These are phyloP conservation scores for Coleophoma crateriformis DNA, from an alignment of 2,329 filamentous ascomycete genomes.

Conservation along the genomic window DNA sequence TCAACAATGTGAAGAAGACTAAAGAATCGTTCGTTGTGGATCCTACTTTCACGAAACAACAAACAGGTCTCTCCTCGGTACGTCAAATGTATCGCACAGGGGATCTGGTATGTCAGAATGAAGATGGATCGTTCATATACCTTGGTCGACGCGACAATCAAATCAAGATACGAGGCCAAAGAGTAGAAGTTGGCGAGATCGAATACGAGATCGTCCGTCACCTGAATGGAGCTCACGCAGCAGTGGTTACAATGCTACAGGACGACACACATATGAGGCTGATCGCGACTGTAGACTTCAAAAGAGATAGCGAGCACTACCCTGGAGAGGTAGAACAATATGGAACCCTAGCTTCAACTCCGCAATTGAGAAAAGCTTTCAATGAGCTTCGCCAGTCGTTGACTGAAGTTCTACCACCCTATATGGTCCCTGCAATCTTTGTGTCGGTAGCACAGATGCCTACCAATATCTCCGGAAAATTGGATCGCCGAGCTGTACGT, in stretches of 20 bases:
- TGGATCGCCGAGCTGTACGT: conserved; percentile 9
- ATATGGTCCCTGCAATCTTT: conserved; percentile 10
- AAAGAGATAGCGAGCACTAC: neutral
- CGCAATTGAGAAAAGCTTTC: conserved; percentile 6
- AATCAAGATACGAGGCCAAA: conserved; percentile 57
- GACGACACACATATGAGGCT: neutral
- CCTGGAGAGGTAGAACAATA: neutral
- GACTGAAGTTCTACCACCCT: conserved; percentile 38
- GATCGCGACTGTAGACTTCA: conserved; percentile 1
- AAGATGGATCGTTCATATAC: conserved; percentile 54
- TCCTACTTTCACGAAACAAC: conserved; percentile 29
- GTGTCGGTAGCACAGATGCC: conserved; percentile 2
- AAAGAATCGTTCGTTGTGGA: conserved; percentile 7
- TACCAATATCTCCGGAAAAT: conserved; percentile 7
- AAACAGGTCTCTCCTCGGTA: conserved; percentile 1
- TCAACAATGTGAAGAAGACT: conserved; percentile 15
- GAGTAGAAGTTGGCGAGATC: conserved; percentile 61
- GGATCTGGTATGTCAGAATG: conserved; percentile 38
- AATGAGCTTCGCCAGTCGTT: conserved; percentile 53
- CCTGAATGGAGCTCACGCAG: neutral
- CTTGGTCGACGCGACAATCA: conserved; percentile 58
- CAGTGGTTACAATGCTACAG: neutral
- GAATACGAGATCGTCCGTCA: conserved; percentile 5
- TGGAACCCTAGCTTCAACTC: neutral
- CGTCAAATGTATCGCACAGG: conserved; percentile 26